phyloP scores from a whole-genome alignment of 805 yeast genomes.

The Huiozyma sinensis region DNA sequence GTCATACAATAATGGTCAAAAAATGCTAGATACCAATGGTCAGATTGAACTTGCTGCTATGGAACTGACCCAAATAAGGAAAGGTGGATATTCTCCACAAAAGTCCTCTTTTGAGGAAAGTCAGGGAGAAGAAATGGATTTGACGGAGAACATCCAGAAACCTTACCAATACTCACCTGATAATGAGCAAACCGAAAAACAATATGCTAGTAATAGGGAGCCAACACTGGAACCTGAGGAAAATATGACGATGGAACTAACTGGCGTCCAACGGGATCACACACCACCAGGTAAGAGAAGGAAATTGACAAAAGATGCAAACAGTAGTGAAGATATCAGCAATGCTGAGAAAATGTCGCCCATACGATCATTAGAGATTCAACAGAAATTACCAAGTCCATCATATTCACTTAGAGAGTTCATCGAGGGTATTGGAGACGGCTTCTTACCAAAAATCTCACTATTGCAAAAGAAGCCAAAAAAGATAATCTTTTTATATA shows the following conservation, averaged over 20 bases:
- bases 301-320: background rate
- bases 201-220: too few species aligned
- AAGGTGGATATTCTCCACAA: background rate
- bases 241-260: constrained; percentile 5
- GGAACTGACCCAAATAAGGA: background rate
- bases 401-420: constrained; percentile 12
- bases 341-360: constrained; percentile 24
- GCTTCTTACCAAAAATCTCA: constrained; percentile 11
- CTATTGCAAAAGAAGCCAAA: constrained; percentile 5
- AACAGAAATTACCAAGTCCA: background rate
- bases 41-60: constrained; percentile 1
- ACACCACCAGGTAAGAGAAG: background rate
- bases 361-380: constrained; percentile 2
- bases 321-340: constrained; percentile 3
- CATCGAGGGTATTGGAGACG: constrained; percentile 12
- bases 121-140: background rate
- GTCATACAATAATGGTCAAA: too few species aligned
- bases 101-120: background rate
- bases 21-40: too few species aligned
- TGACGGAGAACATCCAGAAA: too few species aligned
- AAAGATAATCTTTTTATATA: constrained; percentile 6
- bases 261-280: constrained; percentile 2
- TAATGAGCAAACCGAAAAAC: too few species aligned
- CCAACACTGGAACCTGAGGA: too few species aligned
- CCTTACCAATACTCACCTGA: too few species aligned